Evolutionary conservation across 2,329 filamentous ascomycete genomes (phyloP), one percentile per base, ranked within the genome.

Genomic region (Botryotinia convoluta): DNA sequence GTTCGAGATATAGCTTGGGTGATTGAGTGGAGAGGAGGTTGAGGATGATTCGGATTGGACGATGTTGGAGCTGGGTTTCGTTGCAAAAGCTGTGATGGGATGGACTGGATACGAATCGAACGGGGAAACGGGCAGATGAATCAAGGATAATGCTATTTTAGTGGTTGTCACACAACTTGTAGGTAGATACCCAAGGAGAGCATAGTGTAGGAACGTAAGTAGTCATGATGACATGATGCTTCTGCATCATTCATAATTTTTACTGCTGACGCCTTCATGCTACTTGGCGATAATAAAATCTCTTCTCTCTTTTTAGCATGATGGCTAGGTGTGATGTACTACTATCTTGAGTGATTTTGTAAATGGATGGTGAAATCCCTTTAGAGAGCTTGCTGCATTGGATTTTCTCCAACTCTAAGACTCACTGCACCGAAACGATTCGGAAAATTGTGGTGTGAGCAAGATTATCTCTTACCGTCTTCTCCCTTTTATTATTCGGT

Each of bases 381-480:
- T 14, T 3, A 2, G 22, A 22, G 4, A 51, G 45, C 22, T 51
- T 51, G 22, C 45, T 26, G 9, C 45, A 4, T 26, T 22, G 22
- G 3, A 8, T 4, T 0, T 51, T 2, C 12, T 7, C 45, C 10
- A n/a, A 12, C 10, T 12, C 10, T 51, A 22, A 0, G 0, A 26
- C 5, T n/a, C 22, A 6, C 10, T 2, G 4, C 10, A 51, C 26
- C 26, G 14, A 51, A n/a, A 51, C 4, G 4, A n/a, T 5, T 5
- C 10, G 10, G 22, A 26, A 12, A 51, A 1, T 51, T 26, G 45
- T 51, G 45, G 0, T 14, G 9, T 26, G 0, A 51, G 22, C 3
- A 26, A 26, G 10, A 3, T 48, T 26, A 26, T 26, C 4, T 26
- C 9, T 4, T 26, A 26, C 22, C 20, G 3, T 48, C 22, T 1